These are phyloP conservation scores for Corchorus capsularis DNA, from an alignment of 345 rosid species.

Conservation along the genomic window DNA sequence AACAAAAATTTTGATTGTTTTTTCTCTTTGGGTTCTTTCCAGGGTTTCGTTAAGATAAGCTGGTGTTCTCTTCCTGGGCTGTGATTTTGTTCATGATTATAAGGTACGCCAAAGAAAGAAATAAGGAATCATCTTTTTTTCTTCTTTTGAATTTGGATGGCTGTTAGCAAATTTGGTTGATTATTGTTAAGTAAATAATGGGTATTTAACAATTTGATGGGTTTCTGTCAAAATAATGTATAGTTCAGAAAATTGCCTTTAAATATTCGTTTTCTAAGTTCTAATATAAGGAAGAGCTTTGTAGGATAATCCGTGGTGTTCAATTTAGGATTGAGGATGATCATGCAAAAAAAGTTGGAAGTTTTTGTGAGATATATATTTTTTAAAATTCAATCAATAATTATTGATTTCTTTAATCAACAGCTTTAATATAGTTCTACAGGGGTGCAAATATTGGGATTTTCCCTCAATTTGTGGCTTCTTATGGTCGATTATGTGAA, in stretches of 20 bases:
- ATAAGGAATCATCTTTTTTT: not conserved
- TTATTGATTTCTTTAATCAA: not conserved
- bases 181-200: not conserved
- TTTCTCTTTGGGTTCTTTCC: constrained; percentile 3
- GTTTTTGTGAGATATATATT: too few species aligned
- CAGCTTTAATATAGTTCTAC: constrained; percentile 6
- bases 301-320: not conserved
- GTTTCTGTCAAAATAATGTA: not conserved
- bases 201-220: not conserved
- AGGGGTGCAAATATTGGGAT: not conserved
- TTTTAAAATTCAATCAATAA: not conserved
- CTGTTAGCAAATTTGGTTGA: not conserved
- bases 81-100: constrained; percentile 34
- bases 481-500: not conserved
- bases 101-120: constrained; percentile 20
- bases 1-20: not conserved
- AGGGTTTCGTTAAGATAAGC: constrained; percentile 24
- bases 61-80: constrained; percentile 21
- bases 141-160: not conserved
- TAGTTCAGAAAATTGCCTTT: not conserved
- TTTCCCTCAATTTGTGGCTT: not conserved
- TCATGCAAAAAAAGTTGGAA: not conserved
- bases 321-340: not conserved
- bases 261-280: not conserved
- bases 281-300: not conserved